phyloP scores from a whole-genome alignment of 495 filamentous ascomycete genomes.

The Staphylotrichum longicolle region DNA sequence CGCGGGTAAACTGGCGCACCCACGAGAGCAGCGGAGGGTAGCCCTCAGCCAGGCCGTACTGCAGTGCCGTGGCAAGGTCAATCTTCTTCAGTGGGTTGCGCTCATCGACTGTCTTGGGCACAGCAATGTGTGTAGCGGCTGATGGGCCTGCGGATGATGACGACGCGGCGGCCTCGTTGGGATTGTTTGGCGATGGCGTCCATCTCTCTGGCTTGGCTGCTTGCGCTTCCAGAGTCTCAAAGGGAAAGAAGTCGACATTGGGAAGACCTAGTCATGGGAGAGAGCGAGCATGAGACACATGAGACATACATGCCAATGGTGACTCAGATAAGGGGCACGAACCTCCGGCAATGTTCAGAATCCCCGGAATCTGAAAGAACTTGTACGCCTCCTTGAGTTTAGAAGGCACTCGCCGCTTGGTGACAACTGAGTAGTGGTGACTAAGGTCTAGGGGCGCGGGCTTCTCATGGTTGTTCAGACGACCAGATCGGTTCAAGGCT shows the following conservation, averaged over 20 bases:
- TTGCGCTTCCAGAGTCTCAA: constrained; percentile 83
- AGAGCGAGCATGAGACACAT: constrained; percentile 10
- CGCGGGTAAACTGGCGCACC: constrained; percentile 70
- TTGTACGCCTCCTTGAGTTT: constrained; percentile 78
- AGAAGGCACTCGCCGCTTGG: constrained; percentile 61
- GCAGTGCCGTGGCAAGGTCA: constrained; percentile 76
- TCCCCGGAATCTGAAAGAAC: constrained; percentile 75
- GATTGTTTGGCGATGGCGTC: constrained; percentile 61
- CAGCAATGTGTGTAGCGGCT: constrained; percentile 54
- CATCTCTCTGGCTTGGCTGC: constrained; percentile 70
- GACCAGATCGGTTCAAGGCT: neutral
- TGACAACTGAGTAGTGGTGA: constrained; percentile 70
- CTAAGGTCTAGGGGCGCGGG: constrained; percentile 67
- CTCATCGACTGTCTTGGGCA: constrained; percentile 63
- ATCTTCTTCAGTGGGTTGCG: constrained; percentile 61
- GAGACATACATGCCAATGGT: neutral
- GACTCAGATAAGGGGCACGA: constrained; percentile 28
- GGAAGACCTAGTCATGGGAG: constrained; percentile 56
- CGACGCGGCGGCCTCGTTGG: constrained; percentile 43
- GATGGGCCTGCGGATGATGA: constrained; percentile 24
- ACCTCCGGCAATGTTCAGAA: constrained; percentile 89
- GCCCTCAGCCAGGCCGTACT: constrained; percentile 79
- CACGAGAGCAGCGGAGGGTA: constrained; percentile 73
- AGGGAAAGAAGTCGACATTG: constrained; percentile 78
- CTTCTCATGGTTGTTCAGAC: constrained; percentile 13